These are phyloP conservation scores for Penicillium salamii DNA, from an alignment of 495 filamentous ascomycete species.

Conservation along the genomic window DNA sequence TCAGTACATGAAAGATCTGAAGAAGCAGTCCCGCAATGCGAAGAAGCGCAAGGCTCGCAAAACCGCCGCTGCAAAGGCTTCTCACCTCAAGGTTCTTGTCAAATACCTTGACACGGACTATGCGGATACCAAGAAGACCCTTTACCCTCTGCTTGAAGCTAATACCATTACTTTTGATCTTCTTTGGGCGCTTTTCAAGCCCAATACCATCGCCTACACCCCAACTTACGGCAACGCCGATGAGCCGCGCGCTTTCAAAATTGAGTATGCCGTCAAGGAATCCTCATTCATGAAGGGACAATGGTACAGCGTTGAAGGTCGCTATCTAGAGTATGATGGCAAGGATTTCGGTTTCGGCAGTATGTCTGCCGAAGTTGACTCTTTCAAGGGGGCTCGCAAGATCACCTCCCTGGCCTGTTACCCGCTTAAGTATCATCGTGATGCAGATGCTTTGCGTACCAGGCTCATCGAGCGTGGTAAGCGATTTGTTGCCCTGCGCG, in stretches of 20 bases:
- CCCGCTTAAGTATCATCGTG: constrained; percentile 79
- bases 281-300: constrained; percentile 69
- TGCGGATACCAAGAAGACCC: constrained; percentile 70
- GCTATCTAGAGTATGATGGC: constrained; percentile 82
- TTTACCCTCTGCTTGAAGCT: constrained; percentile 79
- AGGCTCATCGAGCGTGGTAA: constrained; percentile 81
- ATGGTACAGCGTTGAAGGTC: constrained; percentile 80
- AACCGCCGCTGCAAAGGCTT: constrained; percentile 46
- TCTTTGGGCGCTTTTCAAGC: constrained; percentile 88
- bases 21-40: constrained; percentile 55
- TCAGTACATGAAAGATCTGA: constrained; percentile 62
- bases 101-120: constrained; percentile 84
- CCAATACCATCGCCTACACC: constrained; percentile 80
- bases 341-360: constrained; percentile 70
- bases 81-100: constrained; percentile 74
- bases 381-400: constrained; percentile 81
- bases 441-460: constrained; percentile 60
- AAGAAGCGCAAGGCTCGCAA: constrained; percentile 69
- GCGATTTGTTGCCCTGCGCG: constrained; percentile 74
- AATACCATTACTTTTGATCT: constrained; percentile 89
- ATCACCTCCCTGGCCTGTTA: constrained; percentile 77
- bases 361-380: constrained; percentile 67
- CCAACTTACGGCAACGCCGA: constrained; percentile 76
- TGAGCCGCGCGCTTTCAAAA: constrained; percentile 86
- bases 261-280: constrained; percentile 75